A percentile compares a stretch with the other conserved stretches of the same genome.
phyloP scores from a whole-genome alignment of 208 protist species.

The Strigomonas culicis region DNA sequence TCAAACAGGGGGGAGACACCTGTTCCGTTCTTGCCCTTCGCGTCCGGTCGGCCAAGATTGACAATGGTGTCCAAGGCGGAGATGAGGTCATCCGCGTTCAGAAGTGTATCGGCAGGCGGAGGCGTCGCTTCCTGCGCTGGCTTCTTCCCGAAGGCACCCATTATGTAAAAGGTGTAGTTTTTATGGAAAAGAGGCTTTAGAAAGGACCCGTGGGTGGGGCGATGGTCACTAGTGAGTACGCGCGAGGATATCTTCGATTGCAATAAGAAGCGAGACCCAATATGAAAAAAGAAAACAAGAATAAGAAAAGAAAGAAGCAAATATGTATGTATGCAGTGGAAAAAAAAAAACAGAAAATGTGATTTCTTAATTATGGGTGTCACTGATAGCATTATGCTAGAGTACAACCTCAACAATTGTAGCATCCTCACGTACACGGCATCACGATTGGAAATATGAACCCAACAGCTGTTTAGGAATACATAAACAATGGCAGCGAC shows the following conservation, averaged over 20 bases:
- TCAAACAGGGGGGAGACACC: constrained; percentile 38
- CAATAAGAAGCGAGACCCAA: neutral
- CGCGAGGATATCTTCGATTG: neutral
- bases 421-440: too few relatives aligned
- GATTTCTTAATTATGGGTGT: constrained; percentile 12
- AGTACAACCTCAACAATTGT: too few relatives aligned
- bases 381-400: too few relatives aligned
- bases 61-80: constrained; percentile 39
- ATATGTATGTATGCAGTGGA: neutral
- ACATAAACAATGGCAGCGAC: too few relatives aligned
- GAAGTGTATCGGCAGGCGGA: constrained; percentile 16
- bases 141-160: constrained; percentile 29
- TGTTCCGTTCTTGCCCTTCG: constrained; percentile 16
- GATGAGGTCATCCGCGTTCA: constrained; percentile 61
- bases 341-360: neutral
- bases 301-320: constrained; percentile 15
- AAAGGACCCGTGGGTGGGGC: neutral
- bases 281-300: constrained; percentile 17
- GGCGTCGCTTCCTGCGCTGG: constrained; percentile 4
- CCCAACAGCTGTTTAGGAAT: too few relatives aligned
- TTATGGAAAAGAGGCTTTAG: neutral
- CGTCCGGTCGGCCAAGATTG: constrained; percentile 30
- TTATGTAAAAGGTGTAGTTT: constrained; percentile 8
- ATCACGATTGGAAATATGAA: too few relatives aligned
- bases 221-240: too few relatives aligned